These are phyloP conservation scores for Trichoderma reesei DNA, from an alignment of 495 filamentous ascomycete genomes.

Conservation along the genomic window DNA sequence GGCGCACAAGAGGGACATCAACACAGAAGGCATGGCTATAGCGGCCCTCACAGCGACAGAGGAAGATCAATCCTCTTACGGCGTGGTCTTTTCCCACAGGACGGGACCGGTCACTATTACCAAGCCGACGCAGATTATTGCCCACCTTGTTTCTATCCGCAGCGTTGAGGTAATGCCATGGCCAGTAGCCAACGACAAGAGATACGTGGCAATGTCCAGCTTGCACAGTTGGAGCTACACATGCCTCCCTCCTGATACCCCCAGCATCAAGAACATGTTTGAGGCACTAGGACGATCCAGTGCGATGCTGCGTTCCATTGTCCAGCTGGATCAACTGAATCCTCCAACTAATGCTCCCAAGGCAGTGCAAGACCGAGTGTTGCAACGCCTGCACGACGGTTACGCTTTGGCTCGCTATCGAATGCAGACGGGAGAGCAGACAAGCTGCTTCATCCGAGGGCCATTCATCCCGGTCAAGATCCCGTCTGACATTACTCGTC, in stretches of 20 bases:
- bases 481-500: conserved; percentile 15
- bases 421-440: conserved; percentile 31
- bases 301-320: no score
- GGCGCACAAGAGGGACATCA: conserved; percentile 36
- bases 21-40: conserved; percentile 23
- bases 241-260: conserved; percentile 23
- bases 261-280: conserved; percentile 22
- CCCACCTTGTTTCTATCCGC: conserved; percentile 34
- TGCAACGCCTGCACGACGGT: conserved; percentile 27
- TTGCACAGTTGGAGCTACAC: conserved; percentile 40
- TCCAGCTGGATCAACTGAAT: no score
- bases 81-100: conserved; percentile 27
- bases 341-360: no score
- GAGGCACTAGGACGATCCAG: background rate
- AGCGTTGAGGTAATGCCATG: conserved; percentile 16
- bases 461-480: conserved; percentile 25
- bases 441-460: conserved; percentile 32
- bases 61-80: conserved; percentile 19
- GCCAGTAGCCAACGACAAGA: background rate
- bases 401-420: conserved; percentile 29
- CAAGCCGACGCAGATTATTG: conserved; percentile 14
- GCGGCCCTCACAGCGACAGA: conserved; percentile 23
- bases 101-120: conserved; percentile 20
- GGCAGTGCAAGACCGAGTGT: background rate
- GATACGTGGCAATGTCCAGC: conserved; percentile 26